Evolutionary conservation across 2,329 filamentous ascomycete genomes (phyloP), one percentile per base, ranked within the genome.

Genomic region (Trichoderma citrinoviride): DNA sequence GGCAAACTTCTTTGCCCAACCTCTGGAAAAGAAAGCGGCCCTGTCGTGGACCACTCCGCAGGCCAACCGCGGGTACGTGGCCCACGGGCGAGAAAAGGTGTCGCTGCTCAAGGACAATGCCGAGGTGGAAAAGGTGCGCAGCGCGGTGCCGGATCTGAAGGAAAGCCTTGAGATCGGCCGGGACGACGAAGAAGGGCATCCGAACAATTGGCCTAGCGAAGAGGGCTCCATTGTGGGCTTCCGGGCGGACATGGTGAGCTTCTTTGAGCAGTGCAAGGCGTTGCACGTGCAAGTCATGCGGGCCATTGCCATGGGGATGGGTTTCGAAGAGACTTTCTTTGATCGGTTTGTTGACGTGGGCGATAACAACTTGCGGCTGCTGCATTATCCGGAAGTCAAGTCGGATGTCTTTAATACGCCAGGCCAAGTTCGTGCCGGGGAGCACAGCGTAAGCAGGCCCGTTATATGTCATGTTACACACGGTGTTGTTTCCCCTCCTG

Each of bases 281-380:
- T 76, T 97, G 63, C 90, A 97, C 75, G 80, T 86, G 29, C 81
- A 93, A 68, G 85, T 96, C 21, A 96, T 96, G 92, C 82, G 89
- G 5, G 91, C 92, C 8, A 91, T 96, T 67, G 92, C 91, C 0
- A 78, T 94, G n/a, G 92, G 90, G 0, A 87, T 96, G 85, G 88
- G 84, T 0, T 79, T 95, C 17, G 84, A 87, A 0, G 84, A 88
- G 71, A 72, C 71, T 4, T 96, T 89, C 82, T 97, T 97, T 71
- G 92, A 97, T 71, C 71, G 75, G 5, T 96, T 85, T 73, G 88
- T 92, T 0, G 85, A 90, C 70, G 85, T 79, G 1, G 87, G 87
- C 1, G 88, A 91, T 73, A 91, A 92, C 71, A 91, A 82, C 1
- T 79, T 94, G 68, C 84, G 91, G 6, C 78, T 95, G 67, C 80